A percentile compares a stretch with the other conserved stretches of the same genome.
Conservation (phyloP, 2,329 filamentous ascomycete genomes). For the Botrytis porri region DNA sequence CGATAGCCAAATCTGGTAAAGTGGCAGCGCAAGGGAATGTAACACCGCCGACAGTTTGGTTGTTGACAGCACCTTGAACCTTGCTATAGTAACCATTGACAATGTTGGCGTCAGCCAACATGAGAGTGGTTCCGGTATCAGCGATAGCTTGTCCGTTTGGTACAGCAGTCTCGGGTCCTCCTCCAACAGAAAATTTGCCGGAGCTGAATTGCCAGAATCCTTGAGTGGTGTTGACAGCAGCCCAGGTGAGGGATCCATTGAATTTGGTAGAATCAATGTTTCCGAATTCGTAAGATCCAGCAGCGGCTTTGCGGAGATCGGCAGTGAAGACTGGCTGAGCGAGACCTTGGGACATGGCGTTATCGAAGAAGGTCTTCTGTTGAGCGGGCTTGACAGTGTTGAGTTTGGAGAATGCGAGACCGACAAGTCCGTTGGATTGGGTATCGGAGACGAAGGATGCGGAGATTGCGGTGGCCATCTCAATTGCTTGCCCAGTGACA, state of each 20-base stretch:
- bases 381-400: slow-evolving; percentile 38
- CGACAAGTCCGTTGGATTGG: slow-evolving; percentile 57
- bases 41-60: slow-evolving; percentile 39
- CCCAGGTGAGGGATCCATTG: slow-evolving; percentile 52
- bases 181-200: slow-evolving; percentile 46
- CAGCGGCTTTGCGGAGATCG: slow-evolving; percentile 46
- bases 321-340: slow-evolving; percentile 59
- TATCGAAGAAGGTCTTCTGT: slow-evolving; percentile 41
- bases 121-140: slow-evolving; percentile 46
- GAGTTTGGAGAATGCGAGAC: slow-evolving; percentile 49
- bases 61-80: slow-evolving; percentile 40
- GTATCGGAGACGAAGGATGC: slow-evolving; percentile 39
- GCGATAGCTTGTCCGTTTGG: slow-evolving; percentile 50
- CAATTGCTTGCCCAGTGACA: slow-evolving; percentile 37
- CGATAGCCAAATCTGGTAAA: slow-evolving; percentile 41
- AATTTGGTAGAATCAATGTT: slow-evolving; percentile 53
- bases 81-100: slow-evolving; percentile 43
- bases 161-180: slow-evolving; percentile 55
- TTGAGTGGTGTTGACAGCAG: slow-evolving; percentile 46
- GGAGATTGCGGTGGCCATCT: slow-evolving; percentile 39
- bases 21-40: slow-evolving; percentile 40
- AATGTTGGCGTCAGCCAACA: slow-evolving; percentile 40
- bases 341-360: slow-evolving; percentile 33
- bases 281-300: slow-evolving; percentile 55
- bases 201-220: slow-evolving; percentile 58